These are phyloP conservation scores for Trifolium fragiferum DNA, from an alignment of 306 rosid species.

Conservation along the genomic window DNA sequence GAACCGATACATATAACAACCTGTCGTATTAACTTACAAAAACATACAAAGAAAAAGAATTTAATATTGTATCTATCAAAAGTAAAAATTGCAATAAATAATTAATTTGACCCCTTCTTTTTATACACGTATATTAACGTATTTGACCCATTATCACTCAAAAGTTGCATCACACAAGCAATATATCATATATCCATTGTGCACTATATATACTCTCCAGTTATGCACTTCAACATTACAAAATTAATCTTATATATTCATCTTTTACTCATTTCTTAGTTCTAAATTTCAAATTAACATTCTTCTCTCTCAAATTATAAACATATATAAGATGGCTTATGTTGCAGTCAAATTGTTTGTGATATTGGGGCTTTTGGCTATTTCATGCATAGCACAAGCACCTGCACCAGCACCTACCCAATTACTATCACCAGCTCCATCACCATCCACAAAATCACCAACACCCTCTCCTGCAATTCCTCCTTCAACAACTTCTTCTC, in stretches of 20 bases:
- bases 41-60: background rate
- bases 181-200: background rate
- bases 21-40: background rate
- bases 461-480: conserved; percentile 14
- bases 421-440: conserved; percentile 44
- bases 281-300: background rate
- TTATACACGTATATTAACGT: background rate
- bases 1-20: too few relatives aligned
- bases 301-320: background rate
- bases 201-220: background rate
- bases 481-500: conserved; percentile 6
- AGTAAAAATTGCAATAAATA: background rate
- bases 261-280: background rate
- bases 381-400: conserved; percentile 78
- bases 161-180: too few relatives aligned
- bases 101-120: background rate
- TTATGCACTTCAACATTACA: too few relatives aligned
- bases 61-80: background rate
- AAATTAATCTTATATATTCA: too few relatives aligned
- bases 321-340: conserved; percentile 49
- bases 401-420: conserved; percentile 59
- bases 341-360: conserved; percentile 52
- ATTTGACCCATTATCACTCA: background rate
- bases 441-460: conserved; percentile 33
- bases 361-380: conserved; percentile 67